These are phyloP conservation scores for Bruguiera parviflora DNA, from an alignment of 345 rosid genomes.

Conservation along the genomic window DNA sequence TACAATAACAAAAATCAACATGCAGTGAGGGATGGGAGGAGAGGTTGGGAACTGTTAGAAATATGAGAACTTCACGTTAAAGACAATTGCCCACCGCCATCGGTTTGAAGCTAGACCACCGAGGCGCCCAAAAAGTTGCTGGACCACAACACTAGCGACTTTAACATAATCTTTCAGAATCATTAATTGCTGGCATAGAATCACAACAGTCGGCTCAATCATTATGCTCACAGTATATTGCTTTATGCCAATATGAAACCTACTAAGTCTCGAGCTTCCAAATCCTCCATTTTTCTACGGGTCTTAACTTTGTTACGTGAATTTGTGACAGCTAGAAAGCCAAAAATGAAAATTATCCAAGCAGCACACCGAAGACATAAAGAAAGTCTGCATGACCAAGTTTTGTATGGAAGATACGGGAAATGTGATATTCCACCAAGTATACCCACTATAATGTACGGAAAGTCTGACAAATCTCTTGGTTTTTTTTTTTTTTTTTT, in stretches of 20 bases:
- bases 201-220: neutral
- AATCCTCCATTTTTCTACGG: neutral
- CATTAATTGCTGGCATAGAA: neutral
- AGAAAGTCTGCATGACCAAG: neutral
- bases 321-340: neutral
- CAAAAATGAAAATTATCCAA: neutral
- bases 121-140: neutral
- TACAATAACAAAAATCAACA: too few relatives aligned
- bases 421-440: slow-evolving; percentile 6
- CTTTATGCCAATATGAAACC: too few relatives aligned
- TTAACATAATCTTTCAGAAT: neutral
- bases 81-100: too few relatives aligned
- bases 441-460: too few relatives aligned
- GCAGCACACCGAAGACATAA: neutral
- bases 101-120: slow-evolving; percentile 9
- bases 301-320: neutral
- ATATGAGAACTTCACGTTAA: too few relatives aligned
- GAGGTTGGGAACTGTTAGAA: too few relatives aligned
- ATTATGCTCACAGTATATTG: too few relatives aligned
- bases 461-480: neutral
- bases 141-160: slow-evolving; percentile 5
- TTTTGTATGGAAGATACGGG: slow-evolving; percentile 1
- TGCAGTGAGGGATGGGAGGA: too few relatives aligned
- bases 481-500: too few relatives aligned
- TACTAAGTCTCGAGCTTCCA: too few relatives aligned